Base-by-base conservation (phyloP, 1,284 basidiomycete species). In the Phlebopus sp. region DNA sequence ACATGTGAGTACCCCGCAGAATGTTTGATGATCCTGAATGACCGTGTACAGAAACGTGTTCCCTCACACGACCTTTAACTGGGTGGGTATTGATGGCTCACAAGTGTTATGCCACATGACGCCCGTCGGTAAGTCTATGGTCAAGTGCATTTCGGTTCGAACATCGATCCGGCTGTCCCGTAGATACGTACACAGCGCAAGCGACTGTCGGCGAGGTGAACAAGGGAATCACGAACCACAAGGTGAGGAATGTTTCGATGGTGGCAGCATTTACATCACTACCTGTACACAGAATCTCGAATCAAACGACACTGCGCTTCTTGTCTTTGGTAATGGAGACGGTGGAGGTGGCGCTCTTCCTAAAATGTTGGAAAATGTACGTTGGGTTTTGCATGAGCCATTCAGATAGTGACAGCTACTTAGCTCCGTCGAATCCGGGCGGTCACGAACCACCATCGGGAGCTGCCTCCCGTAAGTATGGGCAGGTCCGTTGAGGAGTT, bases 51-150 rank as follows among this genome's bases (percentile, higher is more conserved):
- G 86, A 68, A 97, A 97, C 64, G 77, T 77, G 14, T 97, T 98
- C 75, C 96, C 95, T 19, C 93, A 97, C 65, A 86, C 92, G 15
- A 94, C 93, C 0, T 97, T 98, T 75, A 96, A 97, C 69, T 99
- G 96, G 96, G 86, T 96, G 27, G 96, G 96, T 14, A 84, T 97
- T 50, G 95, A 98, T 64, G 92, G 92, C 7, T 84, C 86, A 0
- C 92, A 95, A 68, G 84, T 96, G 15, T 69, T 95, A 32, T 92
- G 90, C 57, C 94, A 97, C 62, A 95, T 97, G 92, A 97, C 93
- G 2, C 93, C 93, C 50, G 91, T 92, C 52, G 70, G 79, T 73
- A 45, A 50, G 68, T 59, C 23, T 5, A 9, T 15, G 34, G 36
- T 7, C 25, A 5, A n/a, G 7, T 23, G 29, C 17, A 37, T 2